Conservation (phyloP, 169 alveolate genomes). For the Miamiensis avidus region DNA sequence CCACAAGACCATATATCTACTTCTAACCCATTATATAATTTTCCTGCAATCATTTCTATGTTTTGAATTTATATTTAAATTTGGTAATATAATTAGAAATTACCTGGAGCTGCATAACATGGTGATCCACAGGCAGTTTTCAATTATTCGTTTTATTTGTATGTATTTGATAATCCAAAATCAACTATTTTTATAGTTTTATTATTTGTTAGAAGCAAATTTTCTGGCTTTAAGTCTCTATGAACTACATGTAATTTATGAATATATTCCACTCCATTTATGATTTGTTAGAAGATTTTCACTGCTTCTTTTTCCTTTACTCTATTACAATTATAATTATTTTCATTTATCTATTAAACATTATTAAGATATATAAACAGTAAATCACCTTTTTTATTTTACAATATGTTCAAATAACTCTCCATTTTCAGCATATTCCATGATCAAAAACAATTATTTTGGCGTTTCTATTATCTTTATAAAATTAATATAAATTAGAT, state of each 20-base stretch:
- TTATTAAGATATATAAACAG: neutral
- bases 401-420: slow-evolving; percentile 78
- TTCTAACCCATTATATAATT: slow-evolving; percentile 65
- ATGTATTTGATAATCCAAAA: slow-evolving; percentile 94
- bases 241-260: slow-evolving; percentile 82
- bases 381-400: slow-evolving; percentile 31
- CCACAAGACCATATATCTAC: slow-evolving; percentile 87
- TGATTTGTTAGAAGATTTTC: slow-evolving; percentile 90
- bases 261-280: slow-evolving; percentile 92
- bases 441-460: slow-evolving; percentile 67
- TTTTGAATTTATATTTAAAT: too few species aligned
- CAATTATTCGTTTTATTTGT: slow-evolving; percentile 69
- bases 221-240: slow-evolving; percentile 93
- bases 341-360: neutral
- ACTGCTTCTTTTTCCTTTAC: slow-evolving; percentile 76
- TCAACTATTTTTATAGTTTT: slow-evolving; percentile 93
- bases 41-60: slow-evolving; percentile 82
- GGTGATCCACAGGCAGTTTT: slow-evolving; percentile 88
- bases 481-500: slow-evolving; percentile 43
- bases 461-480: slow-evolving; percentile 78
- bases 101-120: slow-evolving; percentile 91
- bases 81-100: too few species aligned
- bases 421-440: slow-evolving; percentile 84
- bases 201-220: slow-evolving; percentile 86
- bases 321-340: slow-evolving; percentile 26